Evolutionary conservation across 2,329 filamentous ascomycete species (phyloP).

Genomic region (Colletotrichum sp.): DNA sequence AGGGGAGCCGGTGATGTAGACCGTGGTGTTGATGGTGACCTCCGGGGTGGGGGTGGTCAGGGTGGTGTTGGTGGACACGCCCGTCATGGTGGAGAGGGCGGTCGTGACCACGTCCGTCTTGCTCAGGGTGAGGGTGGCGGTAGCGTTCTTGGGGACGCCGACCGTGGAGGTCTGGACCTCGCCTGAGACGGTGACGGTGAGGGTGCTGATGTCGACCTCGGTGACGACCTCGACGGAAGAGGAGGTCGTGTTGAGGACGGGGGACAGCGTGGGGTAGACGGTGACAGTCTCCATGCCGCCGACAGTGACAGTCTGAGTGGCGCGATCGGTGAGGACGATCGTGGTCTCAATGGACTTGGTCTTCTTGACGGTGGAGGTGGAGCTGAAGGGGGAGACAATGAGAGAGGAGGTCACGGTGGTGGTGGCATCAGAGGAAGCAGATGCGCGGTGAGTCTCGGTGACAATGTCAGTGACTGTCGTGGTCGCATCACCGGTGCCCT

Average conservation of each 20-base stretch:
- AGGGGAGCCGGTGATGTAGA: conserved; percentile 25
- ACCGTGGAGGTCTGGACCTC: conserved; percentile 5
- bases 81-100: conserved; percentile 19
- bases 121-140: conserved; percentile 33
- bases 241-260: conserved; percentile 20
- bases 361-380: neutral
- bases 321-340: conserved; percentile 3
- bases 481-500: neutral
- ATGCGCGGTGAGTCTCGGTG: neutral
- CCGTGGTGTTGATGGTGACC: conserved; percentile 18
- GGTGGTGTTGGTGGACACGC: conserved; percentile 12
- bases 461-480: neutral
- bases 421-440: neutral
- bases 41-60: neutral
- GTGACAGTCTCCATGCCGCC: conserved; percentile 7
- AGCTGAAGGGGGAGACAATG: neutral
- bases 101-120: conserved; percentile 13
- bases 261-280: neutral
- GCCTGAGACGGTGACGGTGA: conserved; percentile 27
- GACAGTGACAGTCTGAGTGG: conserved; percentile 16
- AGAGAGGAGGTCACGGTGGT: neutral
- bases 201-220: conserved; percentile 29
- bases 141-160: conserved; percentile 25
- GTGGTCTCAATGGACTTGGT: conserved; percentile 11
- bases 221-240: conserved; percentile 30